Evolutionary conservation across 2,329 filamentous ascomycete species (phyloP).

Genomic region (Ambrosiella xylebori): DNA sequence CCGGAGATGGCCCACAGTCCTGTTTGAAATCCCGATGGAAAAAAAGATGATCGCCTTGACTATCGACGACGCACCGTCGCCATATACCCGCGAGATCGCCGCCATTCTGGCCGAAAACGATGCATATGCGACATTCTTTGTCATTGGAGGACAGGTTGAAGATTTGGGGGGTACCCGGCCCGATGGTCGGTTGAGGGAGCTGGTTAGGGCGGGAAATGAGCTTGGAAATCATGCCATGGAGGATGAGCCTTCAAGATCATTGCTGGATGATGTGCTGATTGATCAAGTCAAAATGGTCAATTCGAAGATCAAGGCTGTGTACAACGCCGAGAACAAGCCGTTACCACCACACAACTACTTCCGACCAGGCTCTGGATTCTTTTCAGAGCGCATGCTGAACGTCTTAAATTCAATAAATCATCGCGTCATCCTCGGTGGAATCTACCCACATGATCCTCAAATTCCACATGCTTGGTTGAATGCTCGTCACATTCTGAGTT

Average conservation of each 20-base stretch:
- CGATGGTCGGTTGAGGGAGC: constrained; percentile 35
- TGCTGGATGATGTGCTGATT: constrained; percentile 41
- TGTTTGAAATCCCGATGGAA: constrained; percentile 48
- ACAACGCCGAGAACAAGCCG: constrained; percentile 27
- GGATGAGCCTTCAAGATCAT: constrained; percentile 55
- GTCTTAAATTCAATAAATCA: constrained; percentile 46
- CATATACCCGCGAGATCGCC: constrained; percentile 53
- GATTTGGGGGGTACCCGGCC: constrained; percentile 22
- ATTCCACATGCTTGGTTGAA: constrained; percentile 53
- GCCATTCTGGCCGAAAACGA: constrained; percentile 45
- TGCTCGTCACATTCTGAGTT: constrained; percentile 62
- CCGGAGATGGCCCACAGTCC: constrained; percentile 56
- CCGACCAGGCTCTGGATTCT: constrained; percentile 71
- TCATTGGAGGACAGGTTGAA: constrained; percentile 62
- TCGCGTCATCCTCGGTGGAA: constrained; percentile 58
- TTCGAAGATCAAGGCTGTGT: constrained; percentile 37
- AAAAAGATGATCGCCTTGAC: constrained; percentile 62
- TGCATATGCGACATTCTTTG: constrained; percentile 70
- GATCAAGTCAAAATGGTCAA: constrained; percentile 50
- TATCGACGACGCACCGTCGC: constrained; percentile 70
- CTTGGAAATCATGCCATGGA: constrained; percentile 80
- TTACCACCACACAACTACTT: constrained; percentile 48
- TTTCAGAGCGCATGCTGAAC: constrained; percentile 51
- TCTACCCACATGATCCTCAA: constrained; percentile 88
- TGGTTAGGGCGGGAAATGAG: constrained; percentile 49